Evolutionary conservation across 345 rosid genomes (phyloP).

Genomic region (Noccaea bulbosa): DNA sequence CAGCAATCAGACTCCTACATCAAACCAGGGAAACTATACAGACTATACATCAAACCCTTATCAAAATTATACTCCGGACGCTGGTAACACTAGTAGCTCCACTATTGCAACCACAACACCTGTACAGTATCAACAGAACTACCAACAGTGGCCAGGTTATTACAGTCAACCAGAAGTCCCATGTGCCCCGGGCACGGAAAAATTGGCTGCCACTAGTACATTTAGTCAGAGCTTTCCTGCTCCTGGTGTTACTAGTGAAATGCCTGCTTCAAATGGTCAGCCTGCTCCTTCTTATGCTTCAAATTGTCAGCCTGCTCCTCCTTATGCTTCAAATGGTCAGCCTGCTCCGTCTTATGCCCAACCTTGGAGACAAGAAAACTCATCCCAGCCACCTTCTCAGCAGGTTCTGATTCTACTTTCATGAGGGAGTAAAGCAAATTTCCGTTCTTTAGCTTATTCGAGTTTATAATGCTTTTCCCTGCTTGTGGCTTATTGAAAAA

Average conservation of each 20-base stretch:
- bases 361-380: conserved; percentile 70
- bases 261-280: conserved; percentile 65
- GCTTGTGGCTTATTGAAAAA: not conserved
- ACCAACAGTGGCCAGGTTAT: conserved; percentile 87
- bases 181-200: conserved; percentile 99
- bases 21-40: conserved; percentile 71
- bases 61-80: conserved; percentile 61
- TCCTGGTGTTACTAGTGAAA: conserved; percentile 59
- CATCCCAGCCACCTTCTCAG: conserved; percentile 61
- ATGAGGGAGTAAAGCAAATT: conserved; percentile 22
- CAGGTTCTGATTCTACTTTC: conserved; percentile 63
- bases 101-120: conserved; percentile 57
- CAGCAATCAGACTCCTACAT: conserved; percentile 62
- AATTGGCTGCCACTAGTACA: conserved; percentile 59
- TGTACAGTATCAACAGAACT: conserved; percentile 73
- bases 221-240: conserved; percentile 59
- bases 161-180: conserved; percentile 89
- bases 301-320: conserved; percentile 51
- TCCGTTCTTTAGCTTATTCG: conserved; percentile 13
- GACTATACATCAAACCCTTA: conserved; percentile 69
- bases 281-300: conserved; percentile 50
- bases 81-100: conserved; percentile 60
- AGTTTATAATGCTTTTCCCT: conserved; percentile 4
- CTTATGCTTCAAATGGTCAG: conserved; percentile 61
- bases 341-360: conserved; percentile 54